Base-by-base conservation (phyloP, 331 rosid genomes). In the Rosa hybrid region DNA sequence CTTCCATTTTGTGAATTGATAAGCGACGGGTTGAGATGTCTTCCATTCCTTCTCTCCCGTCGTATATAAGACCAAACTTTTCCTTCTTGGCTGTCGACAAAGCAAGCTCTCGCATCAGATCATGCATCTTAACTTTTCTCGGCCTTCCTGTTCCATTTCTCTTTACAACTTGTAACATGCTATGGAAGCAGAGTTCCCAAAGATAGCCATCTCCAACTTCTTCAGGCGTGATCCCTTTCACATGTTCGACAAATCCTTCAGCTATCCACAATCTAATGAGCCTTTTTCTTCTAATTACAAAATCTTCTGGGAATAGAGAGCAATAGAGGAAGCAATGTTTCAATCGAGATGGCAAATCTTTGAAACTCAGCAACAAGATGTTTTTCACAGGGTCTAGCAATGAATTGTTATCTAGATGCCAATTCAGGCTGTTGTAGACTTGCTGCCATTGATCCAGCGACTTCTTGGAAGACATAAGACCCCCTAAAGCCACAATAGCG, bases 381-480 rank as follows among this genome's bases (percentile, higher is more conserved):
- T 5, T 17, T 51, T 51, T 51, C 8, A 51, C 57, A 5, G 8
- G 57, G 2, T 5, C n/a, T 1, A 51, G 57, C 8, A 1, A 51
- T 51, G 57, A 1, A 5, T 51, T 5, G n/a, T 1, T 51, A 51
- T 17, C 8, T 0, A 51, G n/a, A 51, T 51, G 57, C 57, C 57
- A 17, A 1, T 17, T 51, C 6, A 51, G 5, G n/a, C n/a, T 51
- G 2, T 51, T 16, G 9, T 0, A 5, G 8, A 16, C 57, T 51
- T 17, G 1, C 0, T 17, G 2, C 60, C 60, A 54, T 18, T 54
- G 3, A 18, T 81, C 72, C 1, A 2, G 21, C 23, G 73, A 51
- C 5, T 50, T 9, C 68, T 81, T 81, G 6, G 80, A n/a, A 5
- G 75, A 65, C 69, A 81, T 46, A 8, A 81, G 73, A 48, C 74